Evolutionary conservation across 768 basidiomycete species (phyloP).

Genomic region (Xerocomus potaroensis): DNA sequence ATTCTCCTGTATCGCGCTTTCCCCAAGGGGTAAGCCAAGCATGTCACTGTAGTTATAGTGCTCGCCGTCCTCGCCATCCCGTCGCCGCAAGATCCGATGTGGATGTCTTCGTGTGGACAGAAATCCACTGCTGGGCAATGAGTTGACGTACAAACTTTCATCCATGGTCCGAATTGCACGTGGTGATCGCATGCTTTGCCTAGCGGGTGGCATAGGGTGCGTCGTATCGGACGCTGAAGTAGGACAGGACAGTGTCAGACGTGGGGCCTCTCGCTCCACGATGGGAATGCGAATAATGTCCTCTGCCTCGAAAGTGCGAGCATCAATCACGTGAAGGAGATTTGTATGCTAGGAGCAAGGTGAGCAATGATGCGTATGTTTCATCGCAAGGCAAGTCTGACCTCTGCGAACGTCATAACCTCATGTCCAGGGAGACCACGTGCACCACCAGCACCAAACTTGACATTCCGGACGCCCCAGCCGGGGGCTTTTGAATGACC

Average conservation of each 20-base stretch:
- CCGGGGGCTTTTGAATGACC: constrained; percentile 59
- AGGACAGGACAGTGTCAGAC: constrained; percentile 10
- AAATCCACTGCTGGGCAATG: constrained; percentile 10
- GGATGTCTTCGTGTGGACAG: constrained; percentile 19
- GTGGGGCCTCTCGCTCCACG: constrained; percentile 15
- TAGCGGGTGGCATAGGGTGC: constrained; percentile 8
- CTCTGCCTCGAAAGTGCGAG: constrained; percentile 77
- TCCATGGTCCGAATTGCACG: constrained; percentile 48
- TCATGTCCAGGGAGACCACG: constrained; percentile 54
- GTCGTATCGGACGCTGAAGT: constrained; percentile 9
- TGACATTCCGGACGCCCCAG: constrained; percentile 83
- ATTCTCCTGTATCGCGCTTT: constrained; percentile 51
- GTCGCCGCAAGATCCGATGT: constrained; percentile 18
- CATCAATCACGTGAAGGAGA: constrained; percentile 80
- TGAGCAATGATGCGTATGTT: constrained; percentile 5
- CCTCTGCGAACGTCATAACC: constrained; percentile 88
- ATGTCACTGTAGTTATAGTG: constrained; percentile 41
- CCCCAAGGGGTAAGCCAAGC: constrained; percentile 55
- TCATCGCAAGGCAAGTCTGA: constrained; percentile 29
- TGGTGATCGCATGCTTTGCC: constrained; percentile 21
- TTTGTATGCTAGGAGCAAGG: constrained; percentile 62
- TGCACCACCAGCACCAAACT: constrained; percentile 66
- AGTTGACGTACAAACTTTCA: constrained; percentile 48
- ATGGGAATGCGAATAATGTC: constrained; percentile 60
- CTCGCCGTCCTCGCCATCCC: constrained; percentile 29